Percentiles rank a stretch among this genome's conserved stretches.
phyloP scores from a whole-genome alignment of 805 yeast species.

The Lachancea waltii region DNA sequence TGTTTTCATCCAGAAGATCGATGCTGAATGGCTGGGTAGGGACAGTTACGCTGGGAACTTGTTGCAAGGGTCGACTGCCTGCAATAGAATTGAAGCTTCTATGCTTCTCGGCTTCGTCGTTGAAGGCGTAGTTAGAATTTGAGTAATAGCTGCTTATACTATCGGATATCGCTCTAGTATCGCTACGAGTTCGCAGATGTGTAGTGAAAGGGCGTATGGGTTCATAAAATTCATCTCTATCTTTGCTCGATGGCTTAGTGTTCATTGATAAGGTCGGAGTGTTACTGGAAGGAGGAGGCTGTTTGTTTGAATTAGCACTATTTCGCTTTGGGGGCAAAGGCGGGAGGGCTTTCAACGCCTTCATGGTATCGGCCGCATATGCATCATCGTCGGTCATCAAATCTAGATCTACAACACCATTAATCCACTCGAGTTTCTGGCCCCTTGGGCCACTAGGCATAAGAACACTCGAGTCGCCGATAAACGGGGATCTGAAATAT shows the following conservation, averaged over 20 bases:
- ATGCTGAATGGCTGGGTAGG: conserved; percentile 56
- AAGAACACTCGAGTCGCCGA: conserved; percentile 13
- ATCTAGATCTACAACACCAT: neutral
- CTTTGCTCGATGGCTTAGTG: neutral
- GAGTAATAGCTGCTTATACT: conserved; percentile 30
- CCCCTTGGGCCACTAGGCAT: neutral
- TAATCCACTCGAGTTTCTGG: conserved; percentile 3
- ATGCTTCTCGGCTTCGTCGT: conserved; percentile 22
- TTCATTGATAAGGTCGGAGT: neutral
- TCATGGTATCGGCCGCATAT: neutral
- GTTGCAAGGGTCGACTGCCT: conserved; percentile 30
- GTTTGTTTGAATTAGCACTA: no score
- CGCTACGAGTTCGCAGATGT: conserved; percentile 19
- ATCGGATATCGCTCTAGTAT: conserved; percentile 24
- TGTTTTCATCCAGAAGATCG: conserved; percentile 41
- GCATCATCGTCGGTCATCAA: neutral
- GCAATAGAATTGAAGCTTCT: conserved; percentile 29
- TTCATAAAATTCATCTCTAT: conserved; percentile 7
- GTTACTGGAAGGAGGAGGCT: neutral
- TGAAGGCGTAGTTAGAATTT: conserved; percentile 31
- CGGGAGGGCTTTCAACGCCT: conserved; percentile 11
- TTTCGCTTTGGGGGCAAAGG: conserved; percentile 10
- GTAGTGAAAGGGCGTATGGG: conserved; percentile 19
- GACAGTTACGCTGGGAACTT: conserved; percentile 33
- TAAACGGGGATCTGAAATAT: conserved; percentile 15